These are phyloP conservation scores for Amniculicola lignicola DNA, from an alignment of 495 filamentous ascomycete genomes.

Conservation along the genomic window DNA sequence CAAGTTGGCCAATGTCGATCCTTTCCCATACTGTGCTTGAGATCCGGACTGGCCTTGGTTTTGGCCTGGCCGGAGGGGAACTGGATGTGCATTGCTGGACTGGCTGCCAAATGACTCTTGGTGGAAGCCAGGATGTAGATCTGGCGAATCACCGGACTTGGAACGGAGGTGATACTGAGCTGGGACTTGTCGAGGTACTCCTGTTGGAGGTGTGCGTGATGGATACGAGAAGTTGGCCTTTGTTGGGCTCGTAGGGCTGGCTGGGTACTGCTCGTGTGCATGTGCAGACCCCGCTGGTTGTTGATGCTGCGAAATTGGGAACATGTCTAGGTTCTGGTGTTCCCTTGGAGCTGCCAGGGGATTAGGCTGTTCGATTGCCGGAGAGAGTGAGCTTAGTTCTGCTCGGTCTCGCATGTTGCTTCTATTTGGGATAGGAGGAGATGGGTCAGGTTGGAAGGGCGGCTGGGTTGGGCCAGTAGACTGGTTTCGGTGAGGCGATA, in stretches of 20 bases:
- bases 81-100: not conserved
- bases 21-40: conserved; percentile 1
- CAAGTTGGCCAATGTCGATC: conserved; percentile 25
- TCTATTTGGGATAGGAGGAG: conserved; percentile 25
- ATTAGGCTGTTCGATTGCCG: conserved; percentile 14
- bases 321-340: no score
- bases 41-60: not conserved
- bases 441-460: conserved; percentile 5
- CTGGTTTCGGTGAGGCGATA: not conserved
- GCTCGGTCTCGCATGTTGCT: conserved; percentile 28
- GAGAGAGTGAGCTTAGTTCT: conserved; percentile 25
- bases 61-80: conserved; percentile 6
- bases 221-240: conserved; percentile 32
- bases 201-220: conserved; percentile 21
- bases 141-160: not conserved
- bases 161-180: not conserved
- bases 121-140: no score
- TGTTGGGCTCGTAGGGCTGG: conserved; percentile 11
- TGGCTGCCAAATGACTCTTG: conserved; percentile 4
- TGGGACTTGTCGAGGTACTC: conserved; percentile 23
- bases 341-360: conserved; percentile 16
- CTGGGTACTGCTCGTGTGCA: not conserved
- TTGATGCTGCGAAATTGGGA: no score
- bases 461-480: not conserved
- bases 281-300: no score